Evolutionary conservation across 2,329 filamentous ascomycete genomes (phyloP).

Genomic region (Chlorencoelia australis): DNA sequence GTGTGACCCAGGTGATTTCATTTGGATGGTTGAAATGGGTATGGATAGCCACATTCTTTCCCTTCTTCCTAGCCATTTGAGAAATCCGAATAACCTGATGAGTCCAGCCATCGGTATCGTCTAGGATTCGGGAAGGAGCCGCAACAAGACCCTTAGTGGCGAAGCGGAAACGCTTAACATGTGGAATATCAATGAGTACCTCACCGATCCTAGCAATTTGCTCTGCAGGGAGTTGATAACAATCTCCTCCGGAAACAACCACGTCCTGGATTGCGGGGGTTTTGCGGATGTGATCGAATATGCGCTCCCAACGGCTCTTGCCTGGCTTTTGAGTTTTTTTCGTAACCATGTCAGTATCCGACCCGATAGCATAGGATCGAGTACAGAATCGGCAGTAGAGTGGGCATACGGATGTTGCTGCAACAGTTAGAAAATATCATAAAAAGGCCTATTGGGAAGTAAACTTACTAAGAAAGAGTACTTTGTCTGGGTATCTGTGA

Average conservation of each 20-base stretch:
- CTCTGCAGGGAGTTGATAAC: conserved; percentile 45
- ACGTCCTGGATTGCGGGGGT: conserved; percentile 43
- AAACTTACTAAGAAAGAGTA: conserved; percentile 46
- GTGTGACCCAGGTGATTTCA: conserved; percentile 51
- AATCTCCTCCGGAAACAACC: conserved; percentile 53
- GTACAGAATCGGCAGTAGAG: conserved; percentile 56
- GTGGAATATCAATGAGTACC: conserved; percentile 43
- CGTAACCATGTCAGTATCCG: conserved; percentile 40
- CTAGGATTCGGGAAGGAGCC: conserved; percentile 44
- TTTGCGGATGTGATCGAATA: conserved; percentile 46
- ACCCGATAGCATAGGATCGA: conserved; percentile 48
- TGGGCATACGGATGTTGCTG: conserved; percentile 50
- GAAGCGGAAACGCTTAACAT: conserved; percentile 50
- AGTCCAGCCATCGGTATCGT: conserved; percentile 43
- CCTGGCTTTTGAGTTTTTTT: conserved; percentile 35
- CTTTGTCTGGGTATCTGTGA: conserved; percentile 55
- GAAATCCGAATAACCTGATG: conserved; percentile 41
- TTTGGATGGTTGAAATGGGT: conserved; percentile 56
- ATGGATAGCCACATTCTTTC: conserved; percentile 52
- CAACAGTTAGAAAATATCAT: conserved; percentile 13
- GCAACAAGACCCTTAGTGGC: conserved; percentile 54
- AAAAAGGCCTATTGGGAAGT: neutral
- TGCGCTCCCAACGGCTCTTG: conserved; percentile 39
- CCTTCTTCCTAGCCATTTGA: conserved; percentile 38
- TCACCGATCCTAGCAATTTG: conserved; percentile 44